A percentile compares a stretch with the other conserved stretches of the same genome.
Conservation (phyloP, 805 yeast species). For the Jamesozyma piceae region DNA sequence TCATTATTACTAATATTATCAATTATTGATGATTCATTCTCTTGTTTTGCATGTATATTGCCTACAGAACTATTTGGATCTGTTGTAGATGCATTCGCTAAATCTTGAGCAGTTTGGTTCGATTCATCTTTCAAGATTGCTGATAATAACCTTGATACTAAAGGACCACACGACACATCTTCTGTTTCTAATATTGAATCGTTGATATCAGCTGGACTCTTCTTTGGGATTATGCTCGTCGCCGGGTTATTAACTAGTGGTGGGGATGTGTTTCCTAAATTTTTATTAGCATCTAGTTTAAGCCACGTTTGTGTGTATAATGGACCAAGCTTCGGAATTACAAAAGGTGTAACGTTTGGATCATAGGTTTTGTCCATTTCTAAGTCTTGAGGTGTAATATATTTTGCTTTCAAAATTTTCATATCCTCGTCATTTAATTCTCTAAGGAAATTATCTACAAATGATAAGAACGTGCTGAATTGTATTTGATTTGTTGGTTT, state of each 20-base stretch:
- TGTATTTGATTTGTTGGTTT: constrained; percentile 89
- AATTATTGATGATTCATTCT: constrained; percentile 14
- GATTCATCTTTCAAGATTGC: constrained; percentile 47
- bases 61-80: neutral
- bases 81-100: neutral
- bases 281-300: constrained; percentile 58
- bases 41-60: constrained; percentile 10
- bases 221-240: constrained; percentile 42
- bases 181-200: constrained; percentile 64
- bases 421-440: constrained; percentile 73
- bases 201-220: constrained; percentile 40
- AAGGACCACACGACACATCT: constrained; percentile 80
- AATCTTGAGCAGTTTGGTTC: neutral
- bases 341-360: constrained; percentile 60
- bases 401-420: constrained; percentile 55
- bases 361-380: constrained; percentile 41
- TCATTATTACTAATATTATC: constrained; percentile 9
- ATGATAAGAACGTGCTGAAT: constrained; percentile 75
- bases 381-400: constrained; percentile 43
- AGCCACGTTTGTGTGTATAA: constrained; percentile 79
- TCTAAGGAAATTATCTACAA: constrained; percentile 78
- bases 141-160: constrained; percentile 71
- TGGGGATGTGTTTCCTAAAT: constrained; percentile 34
- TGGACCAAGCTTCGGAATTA: constrained; percentile 80
- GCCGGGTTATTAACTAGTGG: constrained; percentile 42